phyloP scores from a whole-genome alignment of 441 rosid genomes.

The Biscutella laevigata region DNA sequence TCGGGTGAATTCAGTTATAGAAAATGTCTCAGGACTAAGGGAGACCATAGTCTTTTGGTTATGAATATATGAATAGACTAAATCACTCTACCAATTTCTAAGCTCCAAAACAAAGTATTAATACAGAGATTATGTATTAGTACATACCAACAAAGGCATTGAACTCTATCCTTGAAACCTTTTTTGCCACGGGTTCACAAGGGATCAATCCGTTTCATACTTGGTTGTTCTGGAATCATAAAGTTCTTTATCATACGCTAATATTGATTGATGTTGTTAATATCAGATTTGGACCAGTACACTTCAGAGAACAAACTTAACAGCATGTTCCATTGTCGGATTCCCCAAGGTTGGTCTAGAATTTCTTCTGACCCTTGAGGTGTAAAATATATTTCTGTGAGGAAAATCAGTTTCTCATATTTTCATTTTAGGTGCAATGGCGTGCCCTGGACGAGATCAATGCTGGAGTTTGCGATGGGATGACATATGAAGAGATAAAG shows the following conservation, averaged over 20 bases:
- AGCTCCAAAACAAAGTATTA: neutral
- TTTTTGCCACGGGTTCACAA: neutral
- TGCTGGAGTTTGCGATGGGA: conserved; percentile 98
- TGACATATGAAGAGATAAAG: conserved; percentile 94
- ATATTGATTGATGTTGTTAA: neutral
- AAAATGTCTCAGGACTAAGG: neutral
- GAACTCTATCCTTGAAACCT: conserved; percentile 4
- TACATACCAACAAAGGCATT: neutral
- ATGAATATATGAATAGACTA: neutral
- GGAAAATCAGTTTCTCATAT: conserved; percentile 3
- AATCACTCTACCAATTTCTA: neutral
- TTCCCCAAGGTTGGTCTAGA: conserved; percentile 80
- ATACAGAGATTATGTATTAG: neutral
- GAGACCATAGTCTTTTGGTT: neutral
- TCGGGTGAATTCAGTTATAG: neutral
- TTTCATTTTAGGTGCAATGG: conserved; percentile 80
- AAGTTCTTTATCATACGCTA: neutral
- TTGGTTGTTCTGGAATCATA: conserved; percentile 3
- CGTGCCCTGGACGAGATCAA: conserved; percentile 98
- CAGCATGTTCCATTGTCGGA: conserved; percentile 83
- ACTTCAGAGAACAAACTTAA: conserved; percentile 75
- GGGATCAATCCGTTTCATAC: neutral
- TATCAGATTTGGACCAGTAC: conserved; percentile 98
- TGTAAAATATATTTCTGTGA: neutral
- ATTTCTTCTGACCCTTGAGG: neutral